phyloP scores from a whole-genome alignment of 768 basidiomycete genomes.

The Phlebiopsis flavidoalba region DNA sequence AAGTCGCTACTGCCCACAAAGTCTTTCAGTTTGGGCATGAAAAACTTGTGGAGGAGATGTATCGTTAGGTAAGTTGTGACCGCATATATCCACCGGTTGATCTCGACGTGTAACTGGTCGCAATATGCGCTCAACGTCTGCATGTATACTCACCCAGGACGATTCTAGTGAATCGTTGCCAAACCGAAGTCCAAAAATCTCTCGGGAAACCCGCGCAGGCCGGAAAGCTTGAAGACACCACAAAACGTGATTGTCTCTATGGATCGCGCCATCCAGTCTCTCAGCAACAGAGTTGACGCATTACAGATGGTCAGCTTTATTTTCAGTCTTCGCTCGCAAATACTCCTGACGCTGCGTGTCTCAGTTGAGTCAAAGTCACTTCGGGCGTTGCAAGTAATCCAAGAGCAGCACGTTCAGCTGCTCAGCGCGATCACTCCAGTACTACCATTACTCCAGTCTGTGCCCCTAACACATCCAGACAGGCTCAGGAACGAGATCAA shows the following conservation, averaged over 20 bases:
- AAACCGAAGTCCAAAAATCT: conserved; percentile 53
- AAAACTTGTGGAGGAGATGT: conserved; percentile 47
- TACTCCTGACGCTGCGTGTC: background rate
- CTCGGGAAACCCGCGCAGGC: conserved; percentile 55
- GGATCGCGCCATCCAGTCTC: conserved; percentile 13
- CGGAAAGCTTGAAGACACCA: conserved; percentile 14
- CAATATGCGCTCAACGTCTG: background rate
- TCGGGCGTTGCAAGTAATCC: conserved; percentile 52
- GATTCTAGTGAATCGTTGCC: conserved; percentile 54
- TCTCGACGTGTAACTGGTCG: background rate
- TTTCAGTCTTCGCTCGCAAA: background rate
- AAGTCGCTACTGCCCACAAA: conserved; percentile 47
- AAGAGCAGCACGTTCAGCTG: conserved; percentile 56
- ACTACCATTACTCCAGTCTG: conserved; percentile 52
- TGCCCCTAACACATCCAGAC: conserved; percentile 53
- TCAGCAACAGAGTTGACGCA: conserved; percentile 22
- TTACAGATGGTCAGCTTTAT: conserved; percentile 17
- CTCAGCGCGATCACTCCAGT: conserved; percentile 53
- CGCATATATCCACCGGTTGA: conserved; percentile 13
- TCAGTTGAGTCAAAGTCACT: conserved; percentile 28
- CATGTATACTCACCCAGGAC: conserved; percentile 1
- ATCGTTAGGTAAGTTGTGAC: conserved; percentile 43
- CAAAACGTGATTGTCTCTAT: conserved; percentile 11
- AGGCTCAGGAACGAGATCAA: conserved; percentile 19
- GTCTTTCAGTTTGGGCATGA: conserved; percentile 61